phyloP scores from a whole-genome alignment of 192 early-diverging fungal genomes.

The Phycomyces nitens region DNA sequence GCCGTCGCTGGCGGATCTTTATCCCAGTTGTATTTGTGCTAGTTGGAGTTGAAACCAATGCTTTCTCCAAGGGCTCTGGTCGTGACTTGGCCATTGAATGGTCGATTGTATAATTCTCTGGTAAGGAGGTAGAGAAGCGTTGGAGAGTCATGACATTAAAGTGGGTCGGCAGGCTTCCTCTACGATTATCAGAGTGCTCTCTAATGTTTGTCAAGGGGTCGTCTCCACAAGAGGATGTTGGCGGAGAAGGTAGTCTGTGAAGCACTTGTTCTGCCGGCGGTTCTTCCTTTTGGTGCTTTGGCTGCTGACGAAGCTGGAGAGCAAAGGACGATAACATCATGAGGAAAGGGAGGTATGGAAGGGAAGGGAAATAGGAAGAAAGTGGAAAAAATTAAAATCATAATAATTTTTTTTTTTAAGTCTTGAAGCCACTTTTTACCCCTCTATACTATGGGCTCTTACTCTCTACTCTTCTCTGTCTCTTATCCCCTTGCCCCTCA shows the following conservation, averaged over 20 bases:
- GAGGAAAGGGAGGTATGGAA: not conserved
- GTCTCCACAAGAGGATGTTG: slow-evolving; percentile 26
- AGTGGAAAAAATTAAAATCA: no score
- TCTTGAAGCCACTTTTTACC: no score
- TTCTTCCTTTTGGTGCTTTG: no score
- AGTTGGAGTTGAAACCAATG: not conserved
- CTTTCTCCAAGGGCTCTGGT: not conserved
- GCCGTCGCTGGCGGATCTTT: slow-evolving; percentile 6
- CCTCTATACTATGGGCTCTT: no score
- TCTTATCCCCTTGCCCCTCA: not conserved
- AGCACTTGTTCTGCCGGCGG: slow-evolving; percentile 5
- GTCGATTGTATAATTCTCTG: slow-evolving; percentile 34
- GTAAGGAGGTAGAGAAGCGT: slow-evolving; percentile 6
- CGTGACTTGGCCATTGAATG: slow-evolving; percentile 10
- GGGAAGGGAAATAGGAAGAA: not conserved
- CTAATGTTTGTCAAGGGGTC: slow-evolving; percentile 4
- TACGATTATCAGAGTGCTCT: slow-evolving; percentile 2
- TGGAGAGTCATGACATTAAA: slow-evolving; percentile 20
- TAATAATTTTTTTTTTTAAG: no score
- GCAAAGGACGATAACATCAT: slow-evolving; percentile 27
- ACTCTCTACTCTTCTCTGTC: no score
- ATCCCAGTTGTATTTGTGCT: not conserved
- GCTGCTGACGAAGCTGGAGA: slow-evolving; percentile 21
- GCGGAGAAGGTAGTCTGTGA: slow-evolving; percentile 24
- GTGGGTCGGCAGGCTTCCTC: slow-evolving; percentile 18